Evolutionary conservation across 305 asterid genomes (phyloP).

Genomic region (Fraxinus albicans): DNA sequence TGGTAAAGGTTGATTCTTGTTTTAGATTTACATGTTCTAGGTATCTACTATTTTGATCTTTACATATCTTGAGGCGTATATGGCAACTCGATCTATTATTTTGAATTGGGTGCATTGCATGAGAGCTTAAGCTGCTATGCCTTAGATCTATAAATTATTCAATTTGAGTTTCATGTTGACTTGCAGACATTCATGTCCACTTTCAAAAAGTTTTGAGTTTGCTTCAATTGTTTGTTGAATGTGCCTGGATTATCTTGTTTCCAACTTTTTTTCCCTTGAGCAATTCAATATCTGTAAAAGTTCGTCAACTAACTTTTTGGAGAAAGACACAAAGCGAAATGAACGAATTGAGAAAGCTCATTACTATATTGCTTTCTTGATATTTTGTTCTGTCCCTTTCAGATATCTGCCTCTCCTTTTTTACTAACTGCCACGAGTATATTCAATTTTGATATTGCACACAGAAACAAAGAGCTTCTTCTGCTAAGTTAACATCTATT

Average conservation of each 20-base stretch:
- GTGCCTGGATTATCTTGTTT: not conserved
- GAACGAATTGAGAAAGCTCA: not conserved
- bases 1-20: not conserved
- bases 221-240: not conserved
- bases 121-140: not conserved
- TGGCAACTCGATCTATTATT: not conserved
- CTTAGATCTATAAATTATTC: not conserved
- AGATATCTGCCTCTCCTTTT: not conserved
- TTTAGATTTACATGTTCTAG: not conserved
- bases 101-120: not conserved
- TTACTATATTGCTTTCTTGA: not conserved
- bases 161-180: not conserved
- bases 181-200: not conserved
- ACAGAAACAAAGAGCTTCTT: slow-evolving; percentile 43
- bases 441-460: not conserved
- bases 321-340: not conserved
- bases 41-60: not conserved
- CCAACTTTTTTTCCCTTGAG: not conserved
- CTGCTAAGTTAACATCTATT: slow-evolving; percentile 25
- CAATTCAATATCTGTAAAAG: not conserved
- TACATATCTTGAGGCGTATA: not conserved
- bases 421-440: not conserved
- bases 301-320: not conserved
- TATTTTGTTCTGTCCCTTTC: not conserved
- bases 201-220: not conserved